These are phyloP conservation scores for Pterocarpus macrocarpus DNA, from an alignment of 306 rosid genomes.

Conservation along the genomic window DNA sequence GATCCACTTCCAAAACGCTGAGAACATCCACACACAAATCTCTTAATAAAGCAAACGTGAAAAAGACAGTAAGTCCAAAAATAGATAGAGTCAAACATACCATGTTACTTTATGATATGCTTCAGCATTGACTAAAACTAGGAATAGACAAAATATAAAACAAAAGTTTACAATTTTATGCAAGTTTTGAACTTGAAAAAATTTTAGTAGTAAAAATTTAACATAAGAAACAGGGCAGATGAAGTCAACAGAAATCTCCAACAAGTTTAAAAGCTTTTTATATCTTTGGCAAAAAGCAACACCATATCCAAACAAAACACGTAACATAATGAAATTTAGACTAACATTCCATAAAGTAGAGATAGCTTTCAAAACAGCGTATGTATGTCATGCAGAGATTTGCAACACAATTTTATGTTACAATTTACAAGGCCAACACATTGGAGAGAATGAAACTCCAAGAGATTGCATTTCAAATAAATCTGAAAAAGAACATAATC, in stretches of 20 bases:
- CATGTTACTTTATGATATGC: slow-evolving; percentile 6
- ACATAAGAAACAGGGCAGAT: slow-evolving; percentile 23
- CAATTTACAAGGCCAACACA: background rate
- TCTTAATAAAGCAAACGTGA: slow-evolving; percentile 26
- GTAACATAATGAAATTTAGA: background rate
- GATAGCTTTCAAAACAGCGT: background rate
- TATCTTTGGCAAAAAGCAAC: background rate
- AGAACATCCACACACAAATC: slow-evolving; percentile 44
- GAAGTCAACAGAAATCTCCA: slow-evolving; percentile 21
- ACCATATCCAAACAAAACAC: background rate
- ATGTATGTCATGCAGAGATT: background rate
- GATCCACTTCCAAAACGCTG: slow-evolving; percentile 99
- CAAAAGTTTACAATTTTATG: slow-evolving; percentile 12
- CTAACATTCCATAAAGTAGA: background rate
- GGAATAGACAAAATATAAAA: slow-evolving; percentile 11
- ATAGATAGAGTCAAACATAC: slow-evolving; percentile 22
- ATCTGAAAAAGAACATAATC: background rate
- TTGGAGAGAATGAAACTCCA: background rate
- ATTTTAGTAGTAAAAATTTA: slow-evolving; percentile 2
- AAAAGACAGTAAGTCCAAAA: slow-evolving; percentile 1
- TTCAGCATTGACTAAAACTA: slow-evolving; percentile 5
- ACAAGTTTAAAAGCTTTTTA: background rate
- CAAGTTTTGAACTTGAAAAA: slow-evolving; percentile 4
- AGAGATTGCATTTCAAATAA: slow-evolving; percentile 5
- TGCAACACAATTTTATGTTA: background rate